A percentile compares a stretch with the other conserved stretches of the same genome.
These are phyloP conservation scores for Alternaria panax DNA, from an alignment of 2,329 filamentous ascomycete genomes.

Conservation along the genomic window DNA sequence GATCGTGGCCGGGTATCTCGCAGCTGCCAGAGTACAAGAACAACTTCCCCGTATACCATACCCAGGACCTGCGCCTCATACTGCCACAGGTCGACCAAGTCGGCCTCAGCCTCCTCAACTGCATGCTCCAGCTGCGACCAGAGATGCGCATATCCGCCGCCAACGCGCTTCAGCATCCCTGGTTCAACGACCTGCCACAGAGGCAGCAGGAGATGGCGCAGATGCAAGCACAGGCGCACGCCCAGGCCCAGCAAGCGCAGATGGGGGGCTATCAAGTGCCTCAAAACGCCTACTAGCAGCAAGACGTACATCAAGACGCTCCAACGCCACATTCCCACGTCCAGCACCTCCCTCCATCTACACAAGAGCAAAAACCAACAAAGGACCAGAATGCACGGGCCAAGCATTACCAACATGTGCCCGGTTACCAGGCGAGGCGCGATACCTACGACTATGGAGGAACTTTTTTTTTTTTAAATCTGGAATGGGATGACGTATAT, in stretches of 20 bases:
- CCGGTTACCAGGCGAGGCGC: background rate
- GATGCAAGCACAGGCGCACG: constrained; percentile 43
- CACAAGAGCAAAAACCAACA: background rate
- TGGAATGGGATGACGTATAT: background rate
- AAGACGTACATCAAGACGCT: background rate
- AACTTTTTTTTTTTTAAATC: background rate
- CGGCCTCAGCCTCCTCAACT: constrained; percentile 84
- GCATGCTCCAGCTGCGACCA: constrained; percentile 91
- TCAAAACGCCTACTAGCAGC: constrained; percentile 49
- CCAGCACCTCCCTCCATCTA: background rate
- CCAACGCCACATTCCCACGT: background rate
- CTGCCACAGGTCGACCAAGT: constrained; percentile 87
- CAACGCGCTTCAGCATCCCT: constrained; percentile 86
- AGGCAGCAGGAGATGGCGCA: constrained; percentile 51
- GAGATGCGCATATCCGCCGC: constrained; percentile 89
- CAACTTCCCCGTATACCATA: constrained; percentile 92
- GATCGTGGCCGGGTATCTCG: constrained; percentile 93
- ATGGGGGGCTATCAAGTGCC: constrained; percentile 49
- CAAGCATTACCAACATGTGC: background rate
- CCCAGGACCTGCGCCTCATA: constrained; percentile 86
- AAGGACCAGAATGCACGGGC: background rate
- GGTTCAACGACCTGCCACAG: constrained; percentile 81
- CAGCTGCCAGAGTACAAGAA: constrained; percentile 98
- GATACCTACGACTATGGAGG: background rate
- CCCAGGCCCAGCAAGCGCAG: constrained; percentile 48